A percentile compares a stretch with the other conserved stretches of the same genome.
Evolutionary conservation across 768 basidiomycete species (phyloP).

Genomic region (Mrakia blollopis): DNA sequence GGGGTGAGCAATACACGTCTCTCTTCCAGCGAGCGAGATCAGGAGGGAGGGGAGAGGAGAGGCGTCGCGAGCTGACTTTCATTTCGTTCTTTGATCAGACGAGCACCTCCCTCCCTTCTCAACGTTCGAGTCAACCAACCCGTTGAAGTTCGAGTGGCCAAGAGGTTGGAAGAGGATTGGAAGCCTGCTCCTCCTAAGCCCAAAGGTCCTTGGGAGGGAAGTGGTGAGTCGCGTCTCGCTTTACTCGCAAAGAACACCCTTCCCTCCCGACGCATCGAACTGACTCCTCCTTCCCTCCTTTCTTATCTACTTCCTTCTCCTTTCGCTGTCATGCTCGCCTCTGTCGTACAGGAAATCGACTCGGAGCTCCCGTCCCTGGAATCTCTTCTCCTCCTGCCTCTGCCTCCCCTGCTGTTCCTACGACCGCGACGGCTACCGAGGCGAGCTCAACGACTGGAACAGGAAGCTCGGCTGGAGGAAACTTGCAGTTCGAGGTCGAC

Average conservation of each 20-base stretch:
- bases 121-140: conserved; percentile 70
- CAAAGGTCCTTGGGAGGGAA: conserved; percentile 50
- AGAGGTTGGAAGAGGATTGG: conserved; percentile 68
- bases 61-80: background rate
- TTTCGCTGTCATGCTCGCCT: too few species aligned
- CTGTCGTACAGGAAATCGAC: conserved; percentile 51
- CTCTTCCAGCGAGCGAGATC: conserved; percentile 5
- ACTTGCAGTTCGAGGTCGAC: conserved; percentile 73
- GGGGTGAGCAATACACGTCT: conserved; percentile 56
- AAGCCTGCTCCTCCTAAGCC: conserved; percentile 54
- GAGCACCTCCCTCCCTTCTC: conserved; percentile 71
- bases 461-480: conserved; percentile 34
- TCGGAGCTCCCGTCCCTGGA: conserved; percentile 69
- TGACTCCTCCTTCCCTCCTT: background rate
- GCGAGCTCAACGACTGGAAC: background rate
- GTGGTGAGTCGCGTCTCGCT: background rate
- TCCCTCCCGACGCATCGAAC: background rate
- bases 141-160: conserved; percentile 73
- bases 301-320: background rate
- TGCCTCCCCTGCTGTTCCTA: conserved; percentile 34
- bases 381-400: conserved; percentile 34
- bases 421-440: conserved; percentile 36
- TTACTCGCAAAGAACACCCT: background rate
- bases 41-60: background rate
- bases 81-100: conserved; percentile 47